phyloP scores from a whole-genome alignment of 192 early-diverging fungal species.

The Coemansia sp. region DNA sequence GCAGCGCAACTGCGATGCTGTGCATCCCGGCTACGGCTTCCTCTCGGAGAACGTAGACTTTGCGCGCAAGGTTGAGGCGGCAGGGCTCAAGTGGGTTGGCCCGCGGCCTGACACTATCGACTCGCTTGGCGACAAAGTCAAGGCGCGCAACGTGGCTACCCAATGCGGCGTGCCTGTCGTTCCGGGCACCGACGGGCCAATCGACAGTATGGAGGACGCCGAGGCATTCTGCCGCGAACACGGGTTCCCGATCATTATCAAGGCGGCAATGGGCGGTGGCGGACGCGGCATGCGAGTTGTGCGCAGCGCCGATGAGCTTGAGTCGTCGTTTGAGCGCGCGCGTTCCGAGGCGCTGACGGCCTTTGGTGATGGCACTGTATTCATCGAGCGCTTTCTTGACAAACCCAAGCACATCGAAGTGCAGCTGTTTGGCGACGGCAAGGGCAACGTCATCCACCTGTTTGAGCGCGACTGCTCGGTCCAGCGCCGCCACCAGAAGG shows the following conservation, averaged over 20 bases:
- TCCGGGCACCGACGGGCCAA: slow-evolving; percentile 88
- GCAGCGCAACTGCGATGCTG: slow-evolving; percentile 73
- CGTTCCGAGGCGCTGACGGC: slow-evolving; percentile 84
- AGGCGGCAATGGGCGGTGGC: slow-evolving; percentile 95
- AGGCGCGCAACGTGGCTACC: slow-evolving; percentile 81
- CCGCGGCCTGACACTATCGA: slow-evolving; percentile 83
- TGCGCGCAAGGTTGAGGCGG: slow-evolving; percentile 81
- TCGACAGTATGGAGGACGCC: slow-evolving; percentile 64
- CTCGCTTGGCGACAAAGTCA: slow-evolving; percentile 91
- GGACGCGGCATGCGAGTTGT: slow-evolving; percentile 97
- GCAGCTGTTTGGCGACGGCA: slow-evolving; percentile 84
- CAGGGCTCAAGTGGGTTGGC: slow-evolving; percentile 91
- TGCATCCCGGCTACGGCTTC: slow-evolving; percentile 98
- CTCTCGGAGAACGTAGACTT: slow-evolving; percentile 91
- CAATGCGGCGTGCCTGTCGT: slow-evolving; percentile 83
- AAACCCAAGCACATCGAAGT: slow-evolving; percentile 96
- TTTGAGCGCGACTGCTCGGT: slow-evolving; percentile 98
- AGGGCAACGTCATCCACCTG: slow-evolving; percentile 85
- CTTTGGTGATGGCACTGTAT: slow-evolving; percentile 95
- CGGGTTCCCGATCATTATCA: slow-evolving; percentile 95
- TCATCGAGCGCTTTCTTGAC: slow-evolving; percentile 92
- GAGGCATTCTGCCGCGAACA: slow-evolving; percentile 72
- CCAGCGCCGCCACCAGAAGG: slow-evolving; percentile 96
- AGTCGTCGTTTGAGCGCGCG: slow-evolving; percentile 78
- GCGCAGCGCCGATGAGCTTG: slow-evolving; percentile 68